Percentiles rank a stretch among this genome's conserved stretches.
phyloP scores from a whole-genome alignment of 768 basidiomycete species.

The Tephrocybe sp. region DNA sequence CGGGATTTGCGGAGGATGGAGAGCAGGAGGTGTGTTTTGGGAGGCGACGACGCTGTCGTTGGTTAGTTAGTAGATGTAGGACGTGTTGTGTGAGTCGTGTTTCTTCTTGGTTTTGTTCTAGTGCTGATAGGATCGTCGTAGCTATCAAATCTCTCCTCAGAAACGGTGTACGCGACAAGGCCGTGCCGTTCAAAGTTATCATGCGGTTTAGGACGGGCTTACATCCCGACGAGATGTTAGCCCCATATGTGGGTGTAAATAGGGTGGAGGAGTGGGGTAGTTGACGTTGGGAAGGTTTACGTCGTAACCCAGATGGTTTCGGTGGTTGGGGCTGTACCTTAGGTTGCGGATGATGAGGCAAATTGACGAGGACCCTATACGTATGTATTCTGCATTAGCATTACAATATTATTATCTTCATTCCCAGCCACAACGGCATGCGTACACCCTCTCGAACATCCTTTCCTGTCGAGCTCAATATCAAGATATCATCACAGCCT shows the following conservation, averaged over 20 bases:
- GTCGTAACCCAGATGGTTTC: too few species aligned
- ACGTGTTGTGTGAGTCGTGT: constrained; percentile 63
- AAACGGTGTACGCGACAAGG: constrained; percentile 66
- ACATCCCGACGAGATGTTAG: too few species aligned
- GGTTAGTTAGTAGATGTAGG: constrained; percentile 68
- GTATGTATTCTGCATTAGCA: background rate
- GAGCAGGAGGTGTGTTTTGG: constrained; percentile 62
- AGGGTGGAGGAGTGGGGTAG: too few species aligned
- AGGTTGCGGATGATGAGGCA: background rate
- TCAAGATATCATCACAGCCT: too few species aligned
- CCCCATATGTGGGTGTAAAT: too few species aligned
- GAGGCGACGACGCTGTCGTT: constrained; percentile 65
- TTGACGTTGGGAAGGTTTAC: too few species aligned
- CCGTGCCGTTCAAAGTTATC: constrained; percentile 73
- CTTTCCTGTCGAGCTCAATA: too few species aligned
- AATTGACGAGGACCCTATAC: background rate
- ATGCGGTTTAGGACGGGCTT: constrained; percentile 77
- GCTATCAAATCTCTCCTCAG: constrained; percentile 72
- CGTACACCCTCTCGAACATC: too few species aligned
- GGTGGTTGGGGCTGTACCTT: too few species aligned
- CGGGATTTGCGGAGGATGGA: constrained; percentile 68
- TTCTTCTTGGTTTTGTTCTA: background rate
- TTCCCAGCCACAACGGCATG: too few species aligned
- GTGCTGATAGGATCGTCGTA: constrained; percentile 22
- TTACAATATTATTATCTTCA: too few species aligned